A percentile compares a stretch with the other conserved stretches of the same genome.
phyloP scores from a whole-genome alignment of 1,139 yeast genomes.

The Lodderomyces jiufengensis region DNA sequence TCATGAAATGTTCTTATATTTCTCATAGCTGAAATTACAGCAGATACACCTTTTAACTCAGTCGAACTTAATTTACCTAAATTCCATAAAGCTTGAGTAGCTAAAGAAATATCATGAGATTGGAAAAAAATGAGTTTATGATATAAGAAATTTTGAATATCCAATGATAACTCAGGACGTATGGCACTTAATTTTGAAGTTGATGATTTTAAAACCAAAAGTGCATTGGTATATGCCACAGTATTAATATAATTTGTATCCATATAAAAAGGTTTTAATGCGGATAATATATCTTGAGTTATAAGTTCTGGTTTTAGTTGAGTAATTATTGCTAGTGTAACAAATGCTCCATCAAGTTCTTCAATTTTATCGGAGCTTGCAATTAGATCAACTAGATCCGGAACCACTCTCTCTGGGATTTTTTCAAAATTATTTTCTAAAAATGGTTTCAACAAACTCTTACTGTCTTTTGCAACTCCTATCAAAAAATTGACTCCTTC shows the following conservation, averaged over 20 bases:
- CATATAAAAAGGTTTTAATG: conserved; percentile 57
- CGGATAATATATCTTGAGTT: conserved; percentile 59
- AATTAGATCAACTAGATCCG: conserved; percentile 3
- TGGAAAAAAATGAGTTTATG: conserved; percentile 56
- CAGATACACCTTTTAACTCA: conserved; percentile 50
- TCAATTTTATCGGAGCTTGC: conserved; percentile 26
- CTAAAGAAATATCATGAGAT: conserved; percentile 58
- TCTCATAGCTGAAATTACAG: conserved; percentile 56
- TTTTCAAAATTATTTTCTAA: not conserved
- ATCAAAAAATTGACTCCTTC: conserved; percentile 1
- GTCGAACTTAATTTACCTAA: conserved; percentile 46
- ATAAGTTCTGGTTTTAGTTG: conserved; percentile 49
- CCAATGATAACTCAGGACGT: conserved; percentile 47
- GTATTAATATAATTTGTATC: conserved; percentile 41
- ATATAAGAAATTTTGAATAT: conserved; percentile 51
- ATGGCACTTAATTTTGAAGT: conserved; percentile 43
- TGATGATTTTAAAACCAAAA: conserved; percentile 51
- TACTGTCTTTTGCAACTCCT: not conserved
- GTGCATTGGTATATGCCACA: conserved; percentile 35
- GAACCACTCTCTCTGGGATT: too few relatives aligned
- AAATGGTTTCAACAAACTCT: not conserved
- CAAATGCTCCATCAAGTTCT: conserved; percentile 34
- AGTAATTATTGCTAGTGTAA: conserved; percentile 51
- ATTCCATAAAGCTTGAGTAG: conserved; percentile 64
- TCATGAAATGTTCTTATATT: conserved; percentile 44